A percentile compares a stretch with the other conserved stretches of the same genome.
Evolutionary conservation across 1,139 yeast genomes (phyloP).

Genomic region (Chernovozyma aurita): DNA sequence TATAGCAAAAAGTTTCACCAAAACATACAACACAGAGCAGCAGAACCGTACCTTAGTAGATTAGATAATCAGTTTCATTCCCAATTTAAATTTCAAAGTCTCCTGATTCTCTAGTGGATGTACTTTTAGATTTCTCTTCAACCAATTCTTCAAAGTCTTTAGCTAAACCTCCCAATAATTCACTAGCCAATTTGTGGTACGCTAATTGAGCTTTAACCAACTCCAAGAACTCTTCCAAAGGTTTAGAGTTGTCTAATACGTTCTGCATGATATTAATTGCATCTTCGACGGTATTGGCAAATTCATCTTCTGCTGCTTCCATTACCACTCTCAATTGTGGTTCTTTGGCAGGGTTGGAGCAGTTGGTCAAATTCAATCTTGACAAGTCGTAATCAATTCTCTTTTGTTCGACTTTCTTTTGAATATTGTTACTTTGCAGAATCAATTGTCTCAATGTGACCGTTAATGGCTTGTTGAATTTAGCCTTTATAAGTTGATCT

Average conservation of each 20-base stretch:
- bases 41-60: too few relatives aligned
- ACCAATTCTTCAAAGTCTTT: constrained; percentile 61
- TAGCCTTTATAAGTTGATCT: constrained; percentile 65
- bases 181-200: constrained; percentile 74
- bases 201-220: constrained; percentile 78
- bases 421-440: constrained; percentile 64
- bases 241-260: constrained; percentile 70
- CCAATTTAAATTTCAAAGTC: constrained; percentile 39
- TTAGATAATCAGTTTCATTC: too few relatives aligned
- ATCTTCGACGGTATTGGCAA: constrained; percentile 87
- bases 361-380: constrained; percentile 57
- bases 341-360: constrained; percentile 70
- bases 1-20: too few relatives aligned
- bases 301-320: constrained; percentile 86
- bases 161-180: constrained; percentile 61
- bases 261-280: constrained; percentile 83
- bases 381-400: constrained; percentile 80
- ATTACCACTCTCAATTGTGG: constrained; percentile 72
- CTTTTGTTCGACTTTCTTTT: constrained; percentile 74
- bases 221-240: constrained; percentile 65
- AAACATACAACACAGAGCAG: too few relatives aligned
- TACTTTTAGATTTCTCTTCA: constrained; percentile 36
- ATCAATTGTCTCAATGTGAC: constrained; percentile 63
- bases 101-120: constrained; percentile 32
- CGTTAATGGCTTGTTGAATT: constrained; percentile 66